These are phyloP conservation scores for Elsinoe necatrix DNA, from an alignment of 2,329 filamentous ascomycete genomes.

Conservation along the genomic window DNA sequence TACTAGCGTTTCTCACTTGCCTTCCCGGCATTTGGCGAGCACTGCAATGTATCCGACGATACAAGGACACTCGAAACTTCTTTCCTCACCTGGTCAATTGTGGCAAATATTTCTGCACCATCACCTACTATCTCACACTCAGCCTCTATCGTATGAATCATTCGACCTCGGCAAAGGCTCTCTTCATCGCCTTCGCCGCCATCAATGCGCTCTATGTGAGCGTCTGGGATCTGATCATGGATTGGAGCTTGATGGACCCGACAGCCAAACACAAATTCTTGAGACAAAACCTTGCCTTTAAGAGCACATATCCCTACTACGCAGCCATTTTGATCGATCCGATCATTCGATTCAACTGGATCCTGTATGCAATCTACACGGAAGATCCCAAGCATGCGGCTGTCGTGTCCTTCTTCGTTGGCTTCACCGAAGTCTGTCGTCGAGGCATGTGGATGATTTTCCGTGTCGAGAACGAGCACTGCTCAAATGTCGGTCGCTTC, in stretches of 20 bases:
- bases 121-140: conserved; percentile 67
- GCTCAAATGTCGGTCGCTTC: conserved; percentile 80
- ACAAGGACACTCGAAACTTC: conserved; percentile 72
- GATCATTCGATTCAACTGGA: conserved; percentile 84
- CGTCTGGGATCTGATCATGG: conserved; percentile 93
- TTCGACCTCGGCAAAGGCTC: conserved; percentile 49
- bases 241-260: conserved; percentile 79
- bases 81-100: conserved; percentile 92
- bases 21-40: conserved; percentile 85
- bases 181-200: conserved; percentile 74
- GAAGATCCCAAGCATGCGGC: conserved; percentile 75
- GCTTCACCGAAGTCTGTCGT: conserved; percentile 70
- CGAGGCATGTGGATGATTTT: conserved; percentile 87
- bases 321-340: conserved; percentile 73
- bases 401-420: conserved; percentile 68
- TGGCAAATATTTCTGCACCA: conserved; percentile 82
- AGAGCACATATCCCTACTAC: conserved; percentile 77
- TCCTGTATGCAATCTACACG: conserved; percentile 82
- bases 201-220: conserved; percentile 77
- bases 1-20: conserved; percentile 76
- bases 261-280: conserved; percentile 53
- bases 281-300: conserved; percentile 71
- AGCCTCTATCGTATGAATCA: conserved; percentile 72
- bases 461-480: conserved; percentile 96
- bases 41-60: conserved; percentile 83